Percentiles rank a stretch among this genome's conserved stretches.
phyloP scores from a whole-genome alignment of 2,329 filamentous ascomycete genomes.

The Albifimbria verrucaria region DNA sequence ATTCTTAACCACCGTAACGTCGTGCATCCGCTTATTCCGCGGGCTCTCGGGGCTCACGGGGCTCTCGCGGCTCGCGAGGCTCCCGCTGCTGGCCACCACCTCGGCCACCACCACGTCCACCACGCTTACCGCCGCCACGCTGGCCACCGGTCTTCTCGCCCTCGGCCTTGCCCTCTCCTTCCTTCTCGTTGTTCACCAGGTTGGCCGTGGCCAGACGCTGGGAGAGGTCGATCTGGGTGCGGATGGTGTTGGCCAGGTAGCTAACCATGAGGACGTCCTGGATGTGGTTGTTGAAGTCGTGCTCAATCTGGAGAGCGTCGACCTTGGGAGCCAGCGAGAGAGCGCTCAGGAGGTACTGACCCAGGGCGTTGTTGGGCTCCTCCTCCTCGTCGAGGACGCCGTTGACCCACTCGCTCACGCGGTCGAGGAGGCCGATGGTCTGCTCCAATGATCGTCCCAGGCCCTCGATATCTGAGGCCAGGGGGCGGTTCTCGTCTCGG shows the following conservation, averaged over 20 bases:
- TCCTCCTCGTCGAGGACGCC: conserved; percentile 92
- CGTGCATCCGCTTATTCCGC: conserved; percentile 23
- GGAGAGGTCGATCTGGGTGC: conserved; percentile 96
- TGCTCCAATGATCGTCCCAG: conserved; percentile 83
- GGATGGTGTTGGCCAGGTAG: conserved; percentile 97
- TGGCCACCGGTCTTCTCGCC: conserved; percentile 39
- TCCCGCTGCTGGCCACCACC: conserved; percentile 50
- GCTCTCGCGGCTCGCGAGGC: conserved; percentile 41
- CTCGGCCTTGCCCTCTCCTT: conserved; percentile 45
- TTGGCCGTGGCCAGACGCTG: conserved; percentile 86
- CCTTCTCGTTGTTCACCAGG: conserved; percentile 50
- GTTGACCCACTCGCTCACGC: conserved; percentile 87
- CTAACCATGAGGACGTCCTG: conserved; percentile 98
- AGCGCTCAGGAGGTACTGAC: conserved; percentile 92
- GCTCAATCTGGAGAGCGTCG: conserved; percentile 83
- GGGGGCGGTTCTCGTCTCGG: conserved; percentile 67
- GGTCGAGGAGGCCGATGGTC: conserved; percentile 84
- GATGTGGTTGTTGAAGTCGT: conserved; percentile 99
- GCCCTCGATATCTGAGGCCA: conserved; percentile 86
- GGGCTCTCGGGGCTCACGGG: conserved; percentile 34
- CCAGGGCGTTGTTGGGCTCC: conserved; percentile 83
- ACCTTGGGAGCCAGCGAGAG: conserved; percentile 94
- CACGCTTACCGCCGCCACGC: conserved; percentile 49
- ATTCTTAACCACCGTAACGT: background rate
- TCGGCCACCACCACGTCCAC: conserved; percentile 49